Conservation (phyloP, 768 basidiomycete species). For the Agrocybe pediades region DNA sequence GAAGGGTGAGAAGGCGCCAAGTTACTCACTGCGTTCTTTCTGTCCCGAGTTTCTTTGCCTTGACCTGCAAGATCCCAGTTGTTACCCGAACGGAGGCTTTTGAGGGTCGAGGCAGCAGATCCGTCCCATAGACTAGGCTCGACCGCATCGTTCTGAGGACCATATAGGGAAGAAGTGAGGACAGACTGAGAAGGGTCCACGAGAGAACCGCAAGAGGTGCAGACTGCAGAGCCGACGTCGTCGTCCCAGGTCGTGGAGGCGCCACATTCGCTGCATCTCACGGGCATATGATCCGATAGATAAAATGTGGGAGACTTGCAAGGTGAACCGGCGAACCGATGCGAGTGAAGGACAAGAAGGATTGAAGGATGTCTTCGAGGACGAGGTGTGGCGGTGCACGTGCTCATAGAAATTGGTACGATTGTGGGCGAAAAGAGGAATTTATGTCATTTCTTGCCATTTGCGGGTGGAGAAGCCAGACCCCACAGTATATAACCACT, state of each 20-base stretch:
- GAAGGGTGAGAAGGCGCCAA: slow-evolving; percentile 13
- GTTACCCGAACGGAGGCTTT: slow-evolving; percentile 48
- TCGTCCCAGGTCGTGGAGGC: slow-evolving; percentile 56
- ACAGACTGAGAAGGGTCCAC: slow-evolving; percentile 61
- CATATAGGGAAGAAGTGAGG: slow-evolving; percentile 46
- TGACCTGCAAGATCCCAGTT: slow-evolving; percentile 68
- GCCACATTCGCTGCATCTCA: slow-evolving; percentile 56
- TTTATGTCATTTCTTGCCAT: slow-evolving; percentile 12
- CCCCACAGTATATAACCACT: slow-evolving; percentile 29
- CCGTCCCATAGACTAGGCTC: slow-evolving; percentile 32
- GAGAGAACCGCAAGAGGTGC: slow-evolving; percentile 73
- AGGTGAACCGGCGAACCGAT: slow-evolving; percentile 2
- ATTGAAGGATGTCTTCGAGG: slow-evolving; percentile 1
- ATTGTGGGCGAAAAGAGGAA: slow-evolving; percentile 10
- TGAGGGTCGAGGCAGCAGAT: slow-evolving; percentile 40
- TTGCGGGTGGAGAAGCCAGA: slow-evolving; percentile 23
- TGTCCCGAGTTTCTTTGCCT: slow-evolving; percentile 63
- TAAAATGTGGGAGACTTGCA: slow-evolving; percentile 7
- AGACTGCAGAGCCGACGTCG: slow-evolving; percentile 61
- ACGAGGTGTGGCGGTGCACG: neutral
- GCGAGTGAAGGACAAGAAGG: slow-evolving; percentile 4
- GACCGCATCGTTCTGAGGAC: slow-evolving; percentile 31
- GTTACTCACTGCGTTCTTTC: slow-evolving; percentile 58
- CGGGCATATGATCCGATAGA: slow-evolving; percentile 28
- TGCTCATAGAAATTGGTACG: neutral